Base-by-base conservation (phyloP, 306 rosid genomes). In the Alnus rubra region DNA sequence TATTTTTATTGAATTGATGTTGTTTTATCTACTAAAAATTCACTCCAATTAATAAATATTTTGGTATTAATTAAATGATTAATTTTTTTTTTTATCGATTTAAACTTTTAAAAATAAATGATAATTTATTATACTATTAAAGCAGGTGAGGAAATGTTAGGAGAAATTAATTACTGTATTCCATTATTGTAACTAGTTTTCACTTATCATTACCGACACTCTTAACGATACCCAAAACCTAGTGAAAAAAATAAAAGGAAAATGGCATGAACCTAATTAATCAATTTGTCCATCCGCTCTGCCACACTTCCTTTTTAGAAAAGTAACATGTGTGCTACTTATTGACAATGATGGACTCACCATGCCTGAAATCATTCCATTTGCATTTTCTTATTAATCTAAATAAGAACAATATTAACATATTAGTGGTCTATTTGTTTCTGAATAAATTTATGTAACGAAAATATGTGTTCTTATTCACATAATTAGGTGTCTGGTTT, bases 261-360 rank as follows among this genome's bases (percentile, higher is more conserved):
- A 12, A 7, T 7, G 37, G 18, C 3, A 3, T 4, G 69, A 35
- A 63, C n/a, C 19, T 13, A 33, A 31, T 63, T 13, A 33, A 31
- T 63, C 69, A 33, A 30, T n/a, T 33, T 14, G 44, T 14, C 45
- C 16, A 60, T 28, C 68, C 42, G 30, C 42, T 30, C 14, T 30
- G 8, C 15, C 10, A 1, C 2, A 1, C 7, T 39, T 39, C 49
- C 28, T n/a, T 67, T 67, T 15, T 9, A 3, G 72, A 39, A 42
- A 39, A n/a, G 49, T 67, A 67, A 62, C 49, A 18, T 39, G 72
- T 18, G 4, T 9, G 9, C 30, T 42, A 42, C 51, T 39, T 39
- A 67, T 39, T 67, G 72, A 7, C 72, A 42, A 67, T 67, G 72
- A 67, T 42, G 72, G 51, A 31, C 49, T 37, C 31, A n/a, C 72